These are phyloP conservation scores for Wickerhamiella spandovensis DNA, from an alignment of 805 yeast genomes.

Conservation along the genomic window DNA sequence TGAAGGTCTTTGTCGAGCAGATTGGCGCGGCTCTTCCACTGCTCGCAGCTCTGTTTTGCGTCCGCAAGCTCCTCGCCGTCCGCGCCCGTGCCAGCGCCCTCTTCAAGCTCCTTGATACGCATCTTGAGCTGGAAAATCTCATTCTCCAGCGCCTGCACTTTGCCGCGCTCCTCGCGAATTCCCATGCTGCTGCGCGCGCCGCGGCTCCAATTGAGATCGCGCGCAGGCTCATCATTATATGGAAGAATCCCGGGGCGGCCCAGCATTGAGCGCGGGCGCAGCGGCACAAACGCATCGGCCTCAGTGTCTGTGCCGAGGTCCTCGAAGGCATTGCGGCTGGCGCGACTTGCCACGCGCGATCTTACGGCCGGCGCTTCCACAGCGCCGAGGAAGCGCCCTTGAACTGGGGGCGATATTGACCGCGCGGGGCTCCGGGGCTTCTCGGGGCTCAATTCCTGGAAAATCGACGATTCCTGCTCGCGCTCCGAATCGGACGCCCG, in stretches of 20 bases:
- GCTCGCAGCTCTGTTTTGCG: slow-evolving; percentile 2
- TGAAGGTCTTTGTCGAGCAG: slow-evolving; percentile 11
- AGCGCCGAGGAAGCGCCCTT: neutral
- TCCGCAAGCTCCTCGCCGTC: slow-evolving; percentile 6
- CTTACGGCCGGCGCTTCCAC: neutral
- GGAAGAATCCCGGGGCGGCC: neutral
- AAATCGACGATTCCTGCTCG: neutral
- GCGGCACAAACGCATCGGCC: neutral
- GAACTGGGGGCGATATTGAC: neutral
- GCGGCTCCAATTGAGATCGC: neutral
- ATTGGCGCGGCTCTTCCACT: slow-evolving; percentile 9
- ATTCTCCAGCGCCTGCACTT: slow-evolving; percentile 10
- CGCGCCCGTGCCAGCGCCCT: slow-evolving; percentile 5
- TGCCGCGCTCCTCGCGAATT: slow-evolving; percentile 6
- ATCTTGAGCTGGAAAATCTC: slow-evolving; percentile 17
- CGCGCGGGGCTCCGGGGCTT: neutral
- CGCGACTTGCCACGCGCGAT: neutral
- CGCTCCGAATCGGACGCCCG: neutral
- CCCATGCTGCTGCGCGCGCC: neutral
- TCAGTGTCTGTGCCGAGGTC: neutral
- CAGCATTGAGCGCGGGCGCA: neutral
- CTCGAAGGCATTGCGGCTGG: neutral
- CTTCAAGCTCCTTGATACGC: slow-evolving; percentile 8
- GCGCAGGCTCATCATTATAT: neutral
- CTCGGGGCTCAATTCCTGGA: neutral